phyloP scores from a whole-genome alignment of 2,329 filamentous ascomycete species.

The Aspergillus terreus region DNA sequence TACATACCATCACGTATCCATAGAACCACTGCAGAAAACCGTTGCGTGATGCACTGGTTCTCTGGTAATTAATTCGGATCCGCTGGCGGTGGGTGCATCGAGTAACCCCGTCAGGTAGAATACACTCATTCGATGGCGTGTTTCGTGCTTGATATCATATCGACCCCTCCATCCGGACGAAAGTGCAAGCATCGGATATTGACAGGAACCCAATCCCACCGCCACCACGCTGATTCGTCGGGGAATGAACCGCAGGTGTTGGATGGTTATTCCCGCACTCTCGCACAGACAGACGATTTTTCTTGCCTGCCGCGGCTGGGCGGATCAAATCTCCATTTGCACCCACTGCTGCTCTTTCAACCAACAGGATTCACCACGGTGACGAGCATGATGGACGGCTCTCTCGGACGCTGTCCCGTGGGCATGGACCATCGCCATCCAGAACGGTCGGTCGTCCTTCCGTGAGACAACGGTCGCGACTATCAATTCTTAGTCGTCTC shows the following conservation, averaged over 20 bases:
- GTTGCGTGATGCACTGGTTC: conserved; percentile 13
- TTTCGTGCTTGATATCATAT: too few relatives aligned
- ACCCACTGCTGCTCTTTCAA: conserved; percentile 1
- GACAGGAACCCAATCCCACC: neutral
- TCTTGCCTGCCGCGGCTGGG: conserved; percentile 20
- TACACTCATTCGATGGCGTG: too few relatives aligned
- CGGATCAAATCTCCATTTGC: conserved; percentile 20
- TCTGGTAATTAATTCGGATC: conserved; percentile 8
- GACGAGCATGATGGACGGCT: neutral
- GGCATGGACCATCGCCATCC: conserved; percentile 3
- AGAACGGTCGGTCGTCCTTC: neutral
- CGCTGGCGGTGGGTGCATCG: conserved; percentile 1
- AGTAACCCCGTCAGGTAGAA: too few relatives aligned
- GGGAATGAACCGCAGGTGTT: conserved; percentile 4
- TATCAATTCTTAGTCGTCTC: conserved; percentile 9
- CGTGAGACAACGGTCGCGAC: conserved; percentile 13
- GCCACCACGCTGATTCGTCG: conserved; percentile 9
- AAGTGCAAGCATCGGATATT: neutral
- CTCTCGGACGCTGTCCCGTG: conserved; percentile 1
- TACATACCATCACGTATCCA: too few relatives aligned
- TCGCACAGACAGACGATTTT: conserved; percentile 1
- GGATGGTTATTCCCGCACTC: neutral
- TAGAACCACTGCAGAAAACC: conserved; percentile 1
- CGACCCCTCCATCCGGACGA: too few relatives aligned
- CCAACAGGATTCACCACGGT: neutral